phyloP scores from a whole-genome alignment of 1,284 basidiomycete genomes.

The Marasmius tenuissimus region DNA sequence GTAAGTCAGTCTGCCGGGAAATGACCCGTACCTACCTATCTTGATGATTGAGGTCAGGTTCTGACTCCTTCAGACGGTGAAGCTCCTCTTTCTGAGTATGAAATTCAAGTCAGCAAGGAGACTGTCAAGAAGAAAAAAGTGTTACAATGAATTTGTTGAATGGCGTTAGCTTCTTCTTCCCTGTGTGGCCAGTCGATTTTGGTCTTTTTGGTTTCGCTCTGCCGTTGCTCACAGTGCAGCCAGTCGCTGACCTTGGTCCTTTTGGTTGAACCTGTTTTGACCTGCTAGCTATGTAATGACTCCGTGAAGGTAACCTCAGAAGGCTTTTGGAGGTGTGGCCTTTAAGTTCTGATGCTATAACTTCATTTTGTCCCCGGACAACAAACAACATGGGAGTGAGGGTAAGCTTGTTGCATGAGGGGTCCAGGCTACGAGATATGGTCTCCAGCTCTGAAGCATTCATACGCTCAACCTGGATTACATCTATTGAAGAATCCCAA shows the following conservation, averaged over 20 bases:
- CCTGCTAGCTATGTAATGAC: too few relatives aligned
- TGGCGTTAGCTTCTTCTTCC: slow-evolving; percentile 52
- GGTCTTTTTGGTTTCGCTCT: not conserved
- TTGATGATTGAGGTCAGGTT: slow-evolving; percentile 68
- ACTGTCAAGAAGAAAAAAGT: not conserved
- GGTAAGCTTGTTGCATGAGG: too few relatives aligned
- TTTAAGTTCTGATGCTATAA: too few relatives aligned
- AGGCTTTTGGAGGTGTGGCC: too few relatives aligned
- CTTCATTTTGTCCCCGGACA: too few relatives aligned
- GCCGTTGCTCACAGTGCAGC: not conserved
- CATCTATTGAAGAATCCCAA: too few relatives aligned
- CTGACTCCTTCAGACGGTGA: slow-evolving; percentile 68
- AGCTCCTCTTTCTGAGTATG: slow-evolving; percentile 57
- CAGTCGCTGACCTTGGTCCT: not conserved
- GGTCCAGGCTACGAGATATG: too few relatives aligned
- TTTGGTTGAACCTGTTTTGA: too few relatives aligned
- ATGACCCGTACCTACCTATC: slow-evolving; percentile 50
- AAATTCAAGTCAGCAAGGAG: not conserved
- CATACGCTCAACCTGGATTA: too few relatives aligned
- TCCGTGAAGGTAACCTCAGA: too few relatives aligned
- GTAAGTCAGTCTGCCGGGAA: not conserved
- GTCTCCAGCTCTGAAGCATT: too few relatives aligned
- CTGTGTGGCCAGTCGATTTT: slow-evolving; percentile 24
- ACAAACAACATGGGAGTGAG: too few relatives aligned
- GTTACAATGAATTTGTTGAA: slow-evolving; percentile 78